Conservation (phyloP, 768 basidiomycete species). For the Serendipita sp. region DNA sequence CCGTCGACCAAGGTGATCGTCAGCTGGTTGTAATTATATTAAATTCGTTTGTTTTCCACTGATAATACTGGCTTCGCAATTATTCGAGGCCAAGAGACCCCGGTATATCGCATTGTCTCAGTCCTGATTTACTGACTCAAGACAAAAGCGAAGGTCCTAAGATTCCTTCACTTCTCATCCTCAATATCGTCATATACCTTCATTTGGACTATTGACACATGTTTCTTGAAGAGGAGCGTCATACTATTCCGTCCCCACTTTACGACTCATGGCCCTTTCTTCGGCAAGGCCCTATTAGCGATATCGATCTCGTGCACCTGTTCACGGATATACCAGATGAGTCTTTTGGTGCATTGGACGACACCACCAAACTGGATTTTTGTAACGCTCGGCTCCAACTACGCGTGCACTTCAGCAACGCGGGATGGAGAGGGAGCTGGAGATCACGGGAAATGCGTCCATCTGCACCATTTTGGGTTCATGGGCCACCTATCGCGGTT, state of each 20-base stretch:
- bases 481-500: neutral
- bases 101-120: too few species aligned
- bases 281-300: neutral
- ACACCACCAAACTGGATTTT: neutral
- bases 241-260: neutral
- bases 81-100: too few species aligned
- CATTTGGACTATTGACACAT: too few species aligned
- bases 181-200: too few species aligned
- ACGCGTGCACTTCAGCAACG: neutral
- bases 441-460: neutral
- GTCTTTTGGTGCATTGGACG: neutral
- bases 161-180: too few species aligned
- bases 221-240: too few species aligned
- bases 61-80: too few species aligned
- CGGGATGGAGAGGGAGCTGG: neutral
- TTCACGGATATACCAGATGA: neutral
- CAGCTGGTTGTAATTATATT: too few species aligned
- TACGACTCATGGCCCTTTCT: neutral
- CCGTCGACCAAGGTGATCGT: too few species aligned
- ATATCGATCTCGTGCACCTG: neutral
- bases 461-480: neutral
- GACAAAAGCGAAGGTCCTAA: too few species aligned
- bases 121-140: too few species aligned
- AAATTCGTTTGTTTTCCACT: too few species aligned
- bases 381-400: neutral